Evolutionary conservation across 2,329 filamentous ascomycete species (phyloP), one percentile per base, ranked within the genome.

Genomic region (Thelonectria blattea): DNA sequence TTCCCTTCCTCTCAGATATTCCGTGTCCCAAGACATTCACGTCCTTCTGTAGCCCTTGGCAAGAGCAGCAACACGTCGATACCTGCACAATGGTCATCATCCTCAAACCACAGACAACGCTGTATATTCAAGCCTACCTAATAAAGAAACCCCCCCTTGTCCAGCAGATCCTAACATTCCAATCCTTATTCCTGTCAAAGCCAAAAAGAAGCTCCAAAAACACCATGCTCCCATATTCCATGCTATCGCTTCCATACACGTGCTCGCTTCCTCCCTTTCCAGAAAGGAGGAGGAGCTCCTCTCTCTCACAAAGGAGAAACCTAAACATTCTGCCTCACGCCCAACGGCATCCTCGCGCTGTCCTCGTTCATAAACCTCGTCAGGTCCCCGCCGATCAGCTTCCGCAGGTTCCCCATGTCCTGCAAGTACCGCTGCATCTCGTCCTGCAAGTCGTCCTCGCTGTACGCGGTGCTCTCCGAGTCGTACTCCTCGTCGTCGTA

Each of bases 361-460:
- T 86, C 83, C 55, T 86, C 85, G 69, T 92, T 90, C 69, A 72
- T 71, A 69, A 79, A 95, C 41, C 91, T 81, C 58, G 80, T 80
- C 75, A 91, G 86, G 74, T 98, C 95, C 69, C 95, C 92, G 7
- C 86, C 88, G 64, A 98, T 87, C 79, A 78, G 66, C 67, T 76
- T 78, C 39, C 75, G 68, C 62, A 78, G 58, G 60, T 97, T 98
- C 70, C 88, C 87, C 75, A 90, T 90, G 79, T 98, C 93, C 68
- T 88, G 87, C 65, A 99, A 81, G 71, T 98, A 84, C 37, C 90
- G 88, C 67, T 93, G 88, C 82, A 96, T 94, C 71, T 92, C 88
- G n/a, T 88, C 88, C 72, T 97, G 91, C 79, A 93, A 85, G 63
- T 93, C 84, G 42, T 83, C 81, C 15, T 83, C 83, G 46, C 80